Conservation (phyloP, 2,329 filamentous ascomycete species). For the Fusarium xylarioides region DNA sequence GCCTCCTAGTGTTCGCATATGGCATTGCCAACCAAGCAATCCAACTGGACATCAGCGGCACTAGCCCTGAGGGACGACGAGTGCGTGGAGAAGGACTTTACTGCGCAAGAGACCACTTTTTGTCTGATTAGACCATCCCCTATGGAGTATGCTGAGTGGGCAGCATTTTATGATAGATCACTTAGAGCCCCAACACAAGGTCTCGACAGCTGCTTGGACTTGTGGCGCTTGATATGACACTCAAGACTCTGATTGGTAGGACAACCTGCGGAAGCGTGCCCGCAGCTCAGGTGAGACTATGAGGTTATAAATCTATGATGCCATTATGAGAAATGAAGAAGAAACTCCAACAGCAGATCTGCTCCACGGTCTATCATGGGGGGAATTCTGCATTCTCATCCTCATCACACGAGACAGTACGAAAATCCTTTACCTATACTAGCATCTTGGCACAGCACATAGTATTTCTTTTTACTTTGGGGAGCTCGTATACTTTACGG, state of each 20-base stretch:
- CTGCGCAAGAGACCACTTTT: constrained; percentile 20
- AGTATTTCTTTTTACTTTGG: not conserved
- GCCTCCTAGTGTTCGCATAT: not conserved
- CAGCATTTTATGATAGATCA: constrained; percentile 36
- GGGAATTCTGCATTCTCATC: not conserved
- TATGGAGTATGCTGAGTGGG: constrained; percentile 2
- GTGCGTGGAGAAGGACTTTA: constrained; percentile 13
- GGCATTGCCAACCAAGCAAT: not conserved
- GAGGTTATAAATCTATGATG: constrained; percentile 32
- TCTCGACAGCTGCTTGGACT: constrained; percentile 7
- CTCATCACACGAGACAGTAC: constrained; percentile 5
- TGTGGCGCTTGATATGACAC: constrained; percentile 32
- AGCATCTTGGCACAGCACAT: constrained; percentile 4
- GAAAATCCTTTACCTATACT: not conserved
- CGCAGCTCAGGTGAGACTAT: constrained; percentile 28
- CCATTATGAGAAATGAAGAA: constrained; percentile 15
- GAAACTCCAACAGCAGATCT: constrained; percentile 9
- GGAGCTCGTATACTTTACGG: not conserved
- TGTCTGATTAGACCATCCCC: constrained; percentile 40
- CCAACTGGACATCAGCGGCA: constrained; percentile 22
- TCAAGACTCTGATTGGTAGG: constrained; percentile 8
- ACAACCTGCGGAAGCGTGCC: not conserved
- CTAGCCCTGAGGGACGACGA: constrained; percentile 12
- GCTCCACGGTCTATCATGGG: not conserved
- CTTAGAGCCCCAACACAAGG: constrained; percentile 13